Conservation (phyloP, 371 early-diverging fungal species). For the Mortierella sp. region DNA sequence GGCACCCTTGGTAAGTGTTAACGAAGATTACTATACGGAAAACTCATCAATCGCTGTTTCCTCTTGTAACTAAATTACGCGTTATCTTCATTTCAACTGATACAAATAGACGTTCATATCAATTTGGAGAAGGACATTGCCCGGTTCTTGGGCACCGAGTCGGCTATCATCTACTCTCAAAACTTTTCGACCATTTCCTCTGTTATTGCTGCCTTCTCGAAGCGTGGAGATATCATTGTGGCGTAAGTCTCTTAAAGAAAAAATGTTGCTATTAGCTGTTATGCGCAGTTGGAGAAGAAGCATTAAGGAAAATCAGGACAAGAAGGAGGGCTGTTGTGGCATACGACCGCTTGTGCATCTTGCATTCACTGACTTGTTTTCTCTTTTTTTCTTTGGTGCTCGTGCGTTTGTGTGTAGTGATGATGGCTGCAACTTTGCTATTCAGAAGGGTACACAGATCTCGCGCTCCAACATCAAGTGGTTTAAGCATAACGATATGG, state of each 20-base stretch:
- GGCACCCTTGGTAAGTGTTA: conserved; percentile 86
- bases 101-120: conserved; percentile 91
- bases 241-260: conserved; percentile 61
- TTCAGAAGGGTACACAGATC: conserved; percentile 93
- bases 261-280: not conserved
- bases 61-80: not conserved
- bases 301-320: too few species aligned
- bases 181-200: conserved; percentile 95
- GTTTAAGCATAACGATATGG: conserved; percentile 98
- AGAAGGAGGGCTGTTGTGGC: not conserved
- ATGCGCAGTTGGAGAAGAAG: not conserved
- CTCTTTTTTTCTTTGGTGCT: not conserved
- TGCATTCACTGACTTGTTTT: not conserved
- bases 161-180: conserved; percentile 98
- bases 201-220: conserved; percentile 98
- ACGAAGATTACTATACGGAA: not conserved
- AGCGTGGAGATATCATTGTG: conserved; percentile 97
- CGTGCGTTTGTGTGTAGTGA: conserved; percentile 68
- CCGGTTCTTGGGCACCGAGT: conserved; percentile 89
- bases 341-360: not conserved
- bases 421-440: conserved; percentile 88
- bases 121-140: conserved; percentile 95
- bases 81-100: not conserved
- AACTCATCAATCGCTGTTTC: not conserved
- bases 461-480: conserved; percentile 90